Percentiles rank a stretch among this genome's conserved stretches.
Evolutionary conservation across 352 stramenopile species (phyloP).

Genomic region (Pythium pectinolyticum): DNA sequence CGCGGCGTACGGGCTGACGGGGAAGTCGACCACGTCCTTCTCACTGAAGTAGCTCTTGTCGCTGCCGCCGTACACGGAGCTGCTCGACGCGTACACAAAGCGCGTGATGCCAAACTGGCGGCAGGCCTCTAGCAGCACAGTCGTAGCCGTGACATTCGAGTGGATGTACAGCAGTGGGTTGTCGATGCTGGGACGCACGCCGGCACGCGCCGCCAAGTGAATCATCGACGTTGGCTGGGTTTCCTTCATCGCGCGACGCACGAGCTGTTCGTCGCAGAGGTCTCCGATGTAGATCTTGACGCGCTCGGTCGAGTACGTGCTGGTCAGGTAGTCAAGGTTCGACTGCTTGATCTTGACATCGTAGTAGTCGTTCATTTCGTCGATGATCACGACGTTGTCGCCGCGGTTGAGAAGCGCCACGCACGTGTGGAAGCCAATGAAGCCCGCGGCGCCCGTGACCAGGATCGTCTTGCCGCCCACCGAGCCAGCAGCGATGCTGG

Average conservation of each 20-base stretch:
- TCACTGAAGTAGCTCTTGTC: slow-evolving; percentile 91
- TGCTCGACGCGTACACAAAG: slow-evolving; percentile 96
- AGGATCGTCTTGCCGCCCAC: slow-evolving; percentile 31
- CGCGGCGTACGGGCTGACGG: slow-evolving; percentile 96
- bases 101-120: slow-evolving; percentile 88
- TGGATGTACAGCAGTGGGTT: slow-evolving; percentile 98
- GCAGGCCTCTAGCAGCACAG: slow-evolving; percentile 91
- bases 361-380: slow-evolving; percentile 99
- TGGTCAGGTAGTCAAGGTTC: slow-evolving; percentile 89
- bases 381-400: slow-evolving; percentile 94
- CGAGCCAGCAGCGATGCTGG: neutral
- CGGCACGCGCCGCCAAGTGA: slow-evolving; percentile 96
- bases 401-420: slow-evolving; percentile 83
- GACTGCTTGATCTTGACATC: slow-evolving; percentile 96
- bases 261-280: slow-evolving; percentile 92
- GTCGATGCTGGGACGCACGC: slow-evolving; percentile 96
- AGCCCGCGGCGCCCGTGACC: slow-evolving; percentile 95
- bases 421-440: slow-evolving; percentile 97
- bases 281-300: slow-evolving; percentile 89
- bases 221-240: slow-evolving; percentile 84
- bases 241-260: slow-evolving; percentile 90
- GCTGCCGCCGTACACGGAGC: slow-evolving; percentile 94
- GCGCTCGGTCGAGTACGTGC: slow-evolving; percentile 47
- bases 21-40: slow-evolving; percentile 90
- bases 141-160: slow-evolving; percentile 95